These are phyloP conservation scores for Amanita rubescens DNA, from an alignment of 768 basidiomycete genomes.

Conservation along the genomic window DNA sequence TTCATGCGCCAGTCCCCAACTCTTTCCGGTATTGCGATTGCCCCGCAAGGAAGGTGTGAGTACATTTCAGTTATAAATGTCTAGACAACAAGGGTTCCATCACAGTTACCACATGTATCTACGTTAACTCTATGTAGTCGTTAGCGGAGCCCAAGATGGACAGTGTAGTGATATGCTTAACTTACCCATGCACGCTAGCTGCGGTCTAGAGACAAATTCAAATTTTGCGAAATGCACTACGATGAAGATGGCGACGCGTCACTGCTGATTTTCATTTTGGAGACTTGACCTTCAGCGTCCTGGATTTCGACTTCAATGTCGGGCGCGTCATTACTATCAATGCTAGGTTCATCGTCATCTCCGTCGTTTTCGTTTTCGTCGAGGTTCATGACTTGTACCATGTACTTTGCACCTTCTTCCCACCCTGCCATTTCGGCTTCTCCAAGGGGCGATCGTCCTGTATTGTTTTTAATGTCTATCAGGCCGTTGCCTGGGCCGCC, in stretches of 20 bases:
- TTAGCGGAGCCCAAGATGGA: too few relatives aligned
- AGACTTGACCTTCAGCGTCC: conserved; percentile 63
- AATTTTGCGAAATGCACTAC: too few relatives aligned
- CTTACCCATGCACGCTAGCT: too few relatives aligned
- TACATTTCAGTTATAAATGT: background rate
- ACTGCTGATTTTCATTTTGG: conserved; percentile 49
- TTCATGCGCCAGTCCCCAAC: background rate
- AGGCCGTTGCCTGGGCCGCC: conserved; percentile 54
- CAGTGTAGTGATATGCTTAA: too few relatives aligned
- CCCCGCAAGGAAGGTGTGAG: too few relatives aligned
- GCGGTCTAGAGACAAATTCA: too few relatives aligned
- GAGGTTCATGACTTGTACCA: conserved; percentile 76
- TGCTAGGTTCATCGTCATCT: conserved; percentile 11
- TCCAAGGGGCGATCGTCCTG: conserved; percentile 68
- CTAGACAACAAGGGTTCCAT: background rate
- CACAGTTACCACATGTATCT: background rate
- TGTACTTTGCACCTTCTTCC: conserved; percentile 80
- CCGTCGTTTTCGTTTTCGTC: conserved; percentile 34
- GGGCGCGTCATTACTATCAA: background rate
- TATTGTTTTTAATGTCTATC: conserved; percentile 71
- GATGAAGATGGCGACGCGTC: background rate
- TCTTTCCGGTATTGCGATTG: too few relatives aligned
- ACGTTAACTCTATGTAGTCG: too few relatives aligned
- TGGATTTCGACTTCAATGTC: conserved; percentile 64
- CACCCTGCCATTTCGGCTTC: conserved; percentile 76